Evolutionary conservation across 2,329 filamentous ascomycete genomes (phyloP), one percentile per base, ranked within the genome.

Genomic region (Colletotrichum ledebouriae): DNA sequence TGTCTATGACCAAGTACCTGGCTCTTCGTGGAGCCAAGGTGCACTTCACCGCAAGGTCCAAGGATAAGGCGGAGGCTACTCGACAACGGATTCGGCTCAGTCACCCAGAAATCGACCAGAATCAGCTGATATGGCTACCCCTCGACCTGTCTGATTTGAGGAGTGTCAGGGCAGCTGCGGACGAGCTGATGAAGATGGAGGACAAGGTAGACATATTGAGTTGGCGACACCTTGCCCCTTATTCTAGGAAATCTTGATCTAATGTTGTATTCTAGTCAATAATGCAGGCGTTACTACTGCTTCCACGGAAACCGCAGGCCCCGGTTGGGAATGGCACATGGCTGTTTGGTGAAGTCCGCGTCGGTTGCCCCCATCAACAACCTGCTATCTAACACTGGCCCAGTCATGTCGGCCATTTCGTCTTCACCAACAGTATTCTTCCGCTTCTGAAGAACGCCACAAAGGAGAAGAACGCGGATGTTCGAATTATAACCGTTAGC

Each of bases 391-490:
- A 6, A 73, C 57, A 41, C 34, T 15, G 13, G 2, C 15, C 5
- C 11, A 76, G 75, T 44, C 70, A 76, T 49, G 53, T 76, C 11
- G 75, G 75, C 1, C 74, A 72, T 44, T 77, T 75, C 56, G 53
- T 74, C 3, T 63, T 76, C 33, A 73, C 71, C 6, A 74, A 75
- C n/a, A 60, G 71, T 34, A 17, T 77, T 0, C 60, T 79, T 1
- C 75, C 76, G 0, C 69, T 75, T 6, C 70, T 78, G 6, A 73
- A 74, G 10, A 63, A 69, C 4, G 72, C 75, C 3, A 59, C 72
- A 1, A 42, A 17, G 4, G 22, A 67, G 7, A 37, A 59, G 1
- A 49, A 50, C 4, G 58, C 74, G 2, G 75, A 76, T 44, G 75
- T 76, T 6, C 72, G 75, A 3, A 59, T 76, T 25, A 56, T 76